Percentiles rank a stretch among this genome's conserved stretches.
Evolutionary conservation across 257 asterid species (phyloP).

Genomic region (Ligustrum vulgare): DNA sequence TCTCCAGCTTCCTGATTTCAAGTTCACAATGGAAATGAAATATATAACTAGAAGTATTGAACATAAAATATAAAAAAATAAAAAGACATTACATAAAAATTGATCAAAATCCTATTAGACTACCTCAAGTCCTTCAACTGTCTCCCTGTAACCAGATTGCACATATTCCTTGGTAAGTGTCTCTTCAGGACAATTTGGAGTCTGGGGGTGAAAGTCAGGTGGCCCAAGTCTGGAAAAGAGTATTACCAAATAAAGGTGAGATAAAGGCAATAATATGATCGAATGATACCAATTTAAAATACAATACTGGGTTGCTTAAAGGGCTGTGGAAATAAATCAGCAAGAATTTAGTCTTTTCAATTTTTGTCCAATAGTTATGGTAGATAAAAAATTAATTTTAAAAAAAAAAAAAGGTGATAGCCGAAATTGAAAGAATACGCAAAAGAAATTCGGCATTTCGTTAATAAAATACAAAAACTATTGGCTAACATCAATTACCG

Average conservation of each 20-base stretch:
- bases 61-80: background rate
- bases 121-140: conserved; percentile 97
- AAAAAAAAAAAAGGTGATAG: background rate
- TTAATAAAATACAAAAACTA: background rate
- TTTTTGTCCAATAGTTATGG: background rate
- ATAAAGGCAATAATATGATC: conserved; percentile 13
- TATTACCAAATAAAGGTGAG: conserved; percentile 23
- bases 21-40: conserved; percentile 21
- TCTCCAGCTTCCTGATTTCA: conserved; percentile 76
- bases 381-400: background rate
- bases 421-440: background rate
- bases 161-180: conserved; percentile 79
- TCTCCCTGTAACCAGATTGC: conserved; percentile 84
- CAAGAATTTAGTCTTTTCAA: background rate
- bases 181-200: conserved; percentile 92
- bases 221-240: conserved; percentile 73
- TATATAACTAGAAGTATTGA: conserved; percentile 13
- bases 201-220: conserved; percentile 88
- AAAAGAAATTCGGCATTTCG: background rate
- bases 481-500: background rate
- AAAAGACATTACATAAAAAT: background rate
- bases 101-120: conserved; percentile 3
- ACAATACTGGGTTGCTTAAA: conserved; percentile 5
- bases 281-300: conserved; percentile 20
- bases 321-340: background rate